These are phyloP conservation scores for Trichoderma asperelloides DNA, from an alignment of 495 filamentous ascomycete genomes.

Conservation along the genomic window DNA sequence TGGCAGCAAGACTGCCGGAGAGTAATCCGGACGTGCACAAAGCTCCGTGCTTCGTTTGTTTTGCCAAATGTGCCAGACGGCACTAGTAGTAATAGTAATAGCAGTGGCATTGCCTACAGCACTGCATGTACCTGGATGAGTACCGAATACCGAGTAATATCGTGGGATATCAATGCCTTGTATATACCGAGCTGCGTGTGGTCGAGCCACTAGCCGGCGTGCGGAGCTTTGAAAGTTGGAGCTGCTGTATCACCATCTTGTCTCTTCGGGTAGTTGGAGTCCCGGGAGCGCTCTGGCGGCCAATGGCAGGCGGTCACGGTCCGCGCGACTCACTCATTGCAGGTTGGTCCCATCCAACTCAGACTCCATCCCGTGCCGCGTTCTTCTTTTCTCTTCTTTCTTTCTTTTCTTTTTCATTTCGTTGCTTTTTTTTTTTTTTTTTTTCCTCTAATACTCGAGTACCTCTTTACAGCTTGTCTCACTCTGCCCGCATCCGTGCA, in stretches of 20 bases:
- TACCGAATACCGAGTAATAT: too few relatives aligned
- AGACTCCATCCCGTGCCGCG: not conserved
- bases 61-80: not conserved
- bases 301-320: not conserved
- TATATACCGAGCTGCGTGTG: too few relatives aligned
- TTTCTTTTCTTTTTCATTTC: not conserved
- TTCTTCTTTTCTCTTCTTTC: not conserved
- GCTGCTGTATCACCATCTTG: constrained; percentile 6
- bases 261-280: not conserved
- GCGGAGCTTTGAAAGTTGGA: constrained; percentile 3
- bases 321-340: not conserved
- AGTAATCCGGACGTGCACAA: not conserved
- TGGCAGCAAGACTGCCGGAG: not conserved
- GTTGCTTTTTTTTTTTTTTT: not conserved
- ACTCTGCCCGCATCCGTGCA: not conserved
- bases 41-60: not conserved
- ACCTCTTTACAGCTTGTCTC: not conserved
- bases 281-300: not conserved
- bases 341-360: not conserved
- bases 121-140: too few relatives aligned
- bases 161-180: not conserved
- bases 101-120: too few relatives aligned
- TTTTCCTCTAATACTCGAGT: too few relatives aligned
- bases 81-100: too few relatives aligned
- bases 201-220: not conserved